Base-by-base conservation (phyloP, 495 filamentous ascomycete species). In the Trichocladium antarcticum region DNA sequence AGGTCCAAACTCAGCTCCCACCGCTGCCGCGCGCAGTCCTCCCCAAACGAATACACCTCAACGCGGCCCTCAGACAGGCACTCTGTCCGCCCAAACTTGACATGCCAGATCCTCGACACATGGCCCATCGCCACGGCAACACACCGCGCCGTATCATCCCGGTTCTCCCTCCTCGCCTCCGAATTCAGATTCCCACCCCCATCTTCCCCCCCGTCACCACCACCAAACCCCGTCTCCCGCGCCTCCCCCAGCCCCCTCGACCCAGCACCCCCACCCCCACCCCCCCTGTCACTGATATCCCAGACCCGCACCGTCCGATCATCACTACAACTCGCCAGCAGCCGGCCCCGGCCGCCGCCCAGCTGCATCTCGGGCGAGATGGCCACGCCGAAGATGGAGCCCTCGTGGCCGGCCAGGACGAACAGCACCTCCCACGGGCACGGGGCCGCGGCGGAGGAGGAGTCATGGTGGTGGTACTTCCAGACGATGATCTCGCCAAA, bases 401-500 rank as follows among this genome's bases (percentile, higher is more conserved):
- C 92, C 52, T 97, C 88, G 55, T 99, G 92, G 0, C 89, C 93
- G 5, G 78, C 78, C 53, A 97, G 86, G 21, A 83, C 79, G 46
- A 78, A 78, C 37, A 92, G 79, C 15, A 86, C 71, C 5, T 71
- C 61, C 22, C 47, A 48, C 15, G 52, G 53, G n/a, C 35, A 22
- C 10, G 50, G 42, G 21, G 16, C 9, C 5, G 42, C 27, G 35
- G 1, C 6, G 9, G 20, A 14, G 37, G n/a, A n/a, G n/a, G n/a
- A n/a, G n/a, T n/a, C n/a, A n/a, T 54, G 36, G 6, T 74, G 54
- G 36, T 70, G 64, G 55, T 79, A 85, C 49, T 83, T 89, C 90
- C 89, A 97, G 3, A 95, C 75, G 11, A 95, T 70, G 22, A 96
- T 83, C 62, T 97, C 88, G 1, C 92, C 92, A 63, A 95, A 96